A percentile compares a stretch with the other conserved stretches of the same genome.
These are phyloP conservation scores for Apiospora kogelbergensis DNA, from an alignment of 2,329 filamentous ascomycete genomes.

Conservation along the genomic window DNA sequence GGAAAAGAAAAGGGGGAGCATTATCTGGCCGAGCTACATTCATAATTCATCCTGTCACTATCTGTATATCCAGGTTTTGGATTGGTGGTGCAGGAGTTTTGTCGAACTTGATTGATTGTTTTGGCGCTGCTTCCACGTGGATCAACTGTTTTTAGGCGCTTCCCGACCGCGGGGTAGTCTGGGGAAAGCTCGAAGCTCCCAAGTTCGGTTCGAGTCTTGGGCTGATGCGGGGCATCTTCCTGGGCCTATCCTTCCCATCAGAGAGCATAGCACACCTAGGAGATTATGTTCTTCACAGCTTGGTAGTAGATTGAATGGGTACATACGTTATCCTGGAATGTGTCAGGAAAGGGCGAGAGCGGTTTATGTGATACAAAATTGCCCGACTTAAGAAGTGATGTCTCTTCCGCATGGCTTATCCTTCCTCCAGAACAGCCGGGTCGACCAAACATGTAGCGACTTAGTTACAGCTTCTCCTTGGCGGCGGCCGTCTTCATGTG, in stretches of 20 bases:
- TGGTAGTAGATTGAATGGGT: no score
- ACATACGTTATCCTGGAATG: no score
- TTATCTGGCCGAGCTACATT: no score
- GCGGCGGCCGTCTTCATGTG: slow-evolving; percentile 39
- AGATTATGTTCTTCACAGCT: no score
- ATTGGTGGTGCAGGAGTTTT: background rate
- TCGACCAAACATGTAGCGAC: no score
- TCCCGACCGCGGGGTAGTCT: background rate
- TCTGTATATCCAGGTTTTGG: no score
- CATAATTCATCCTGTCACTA: no score
- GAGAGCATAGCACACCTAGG: background rate
- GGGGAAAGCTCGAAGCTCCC: background rate
- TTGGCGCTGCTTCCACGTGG: background rate
- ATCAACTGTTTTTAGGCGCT: background rate
- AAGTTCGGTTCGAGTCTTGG: background rate
- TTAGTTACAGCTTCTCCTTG: slow-evolving; percentile 26
- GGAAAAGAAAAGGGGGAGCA: no score
- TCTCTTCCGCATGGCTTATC: no score
- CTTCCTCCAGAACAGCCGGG: no score
- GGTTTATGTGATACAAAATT: background rate
- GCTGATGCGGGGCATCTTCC: background rate
- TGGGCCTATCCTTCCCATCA: background rate
- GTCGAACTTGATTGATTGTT: background rate
- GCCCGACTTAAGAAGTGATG: no score
- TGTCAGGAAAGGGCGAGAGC: no score